Evolutionary conservation across 441 rosid species (phyloP), one percentile per base, ranked within the genome.

Genomic region (Pelargonium australe): DNA sequence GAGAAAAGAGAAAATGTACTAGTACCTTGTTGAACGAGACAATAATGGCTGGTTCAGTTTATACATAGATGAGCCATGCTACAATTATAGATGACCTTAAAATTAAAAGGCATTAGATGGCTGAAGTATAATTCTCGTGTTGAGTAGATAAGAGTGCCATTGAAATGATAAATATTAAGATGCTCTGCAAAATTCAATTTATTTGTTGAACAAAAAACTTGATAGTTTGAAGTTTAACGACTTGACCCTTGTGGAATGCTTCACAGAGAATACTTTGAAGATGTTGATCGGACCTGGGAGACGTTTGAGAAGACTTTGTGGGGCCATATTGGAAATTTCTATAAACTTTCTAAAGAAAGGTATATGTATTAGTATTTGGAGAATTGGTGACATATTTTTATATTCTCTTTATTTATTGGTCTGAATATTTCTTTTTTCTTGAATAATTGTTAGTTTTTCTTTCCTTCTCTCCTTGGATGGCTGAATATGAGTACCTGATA

Each of bases 211-310:
- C 63, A 4, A 19, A 58, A 19, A 17, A 20, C 28, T 10, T 58
- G 31, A 9, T 58, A 58, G 63, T 19, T 68, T 74, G 17, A 6
- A 57, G 61, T 77, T 64, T 68, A 70, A 77, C 66, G 49, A 51
- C 57, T 63, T 72, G 57, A 37, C 57, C 68, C 72, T 53, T 53
- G 44, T 68, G 44, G 25, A 43, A 57, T 63, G 55, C 65, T n/a
- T 68, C 57, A n/a, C 84, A 95, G 99, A 79, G 98, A 92, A 85
- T 95, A 95, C 82, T 95, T 95, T 81, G 98, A 95, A 85, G 99
- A 95, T 64, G 95, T 95, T 55, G 99, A 95, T 86, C 86, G 67
- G 70, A 90, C 90, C 1, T 95, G 99, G 98, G 99, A 92, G 83
- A 95, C 92, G 58, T 92, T 95, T 82, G 99, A 95, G 82, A 90